Evolutionary conservation across 2,329 filamentous ascomycete species (phyloP).

Genomic region (Colletotrichum nymphaeae): DNA sequence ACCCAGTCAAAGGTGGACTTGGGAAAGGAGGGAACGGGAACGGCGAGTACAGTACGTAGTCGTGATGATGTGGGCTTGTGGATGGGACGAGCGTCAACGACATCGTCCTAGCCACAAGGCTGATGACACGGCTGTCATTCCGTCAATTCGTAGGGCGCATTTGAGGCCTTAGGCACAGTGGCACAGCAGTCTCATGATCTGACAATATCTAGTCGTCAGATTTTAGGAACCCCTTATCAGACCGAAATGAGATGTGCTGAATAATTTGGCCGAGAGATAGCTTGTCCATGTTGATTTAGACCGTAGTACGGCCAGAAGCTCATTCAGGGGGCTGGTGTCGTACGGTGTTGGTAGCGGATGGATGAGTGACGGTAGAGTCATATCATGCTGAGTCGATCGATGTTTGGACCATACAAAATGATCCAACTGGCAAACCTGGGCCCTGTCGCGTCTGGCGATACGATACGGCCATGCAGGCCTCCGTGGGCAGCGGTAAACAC

Average conservation of each 20-base stretch:
- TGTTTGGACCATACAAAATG: conserved; percentile 16
- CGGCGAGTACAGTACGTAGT: conserved; percentile 1
- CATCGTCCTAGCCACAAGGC: conserved; percentile 7
- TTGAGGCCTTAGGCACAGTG: background rate
- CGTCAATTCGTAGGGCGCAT: conserved; percentile 3
- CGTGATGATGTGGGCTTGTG: background rate
- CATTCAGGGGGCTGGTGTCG: background rate
- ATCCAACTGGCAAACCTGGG: conserved; percentile 13
- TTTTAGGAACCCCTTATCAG: background rate
- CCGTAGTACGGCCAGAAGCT: conserved; percentile 1
- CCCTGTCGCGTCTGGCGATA: conserved; percentile 3
- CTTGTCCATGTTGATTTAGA: background rate
- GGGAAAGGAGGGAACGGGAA: background rate
- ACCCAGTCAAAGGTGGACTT: conserved; percentile 30
- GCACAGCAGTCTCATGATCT: conserved; percentile 9
- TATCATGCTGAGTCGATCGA: conserved; percentile 26
- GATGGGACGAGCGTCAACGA: background rate
- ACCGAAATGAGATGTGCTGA: background rate
- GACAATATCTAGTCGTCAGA: conserved; percentile 11
- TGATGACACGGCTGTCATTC: conserved; percentile 2
- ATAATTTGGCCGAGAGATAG: conserved; percentile 5
- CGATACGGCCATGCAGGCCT: background rate
- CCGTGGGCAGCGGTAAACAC: conserved; percentile 8
- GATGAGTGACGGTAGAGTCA: conserved; percentile 26
- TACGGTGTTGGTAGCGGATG: background rate